Base-by-base conservation (phyloP, 441 rosid genomes). In the Gossypium davidsonii region DNA sequence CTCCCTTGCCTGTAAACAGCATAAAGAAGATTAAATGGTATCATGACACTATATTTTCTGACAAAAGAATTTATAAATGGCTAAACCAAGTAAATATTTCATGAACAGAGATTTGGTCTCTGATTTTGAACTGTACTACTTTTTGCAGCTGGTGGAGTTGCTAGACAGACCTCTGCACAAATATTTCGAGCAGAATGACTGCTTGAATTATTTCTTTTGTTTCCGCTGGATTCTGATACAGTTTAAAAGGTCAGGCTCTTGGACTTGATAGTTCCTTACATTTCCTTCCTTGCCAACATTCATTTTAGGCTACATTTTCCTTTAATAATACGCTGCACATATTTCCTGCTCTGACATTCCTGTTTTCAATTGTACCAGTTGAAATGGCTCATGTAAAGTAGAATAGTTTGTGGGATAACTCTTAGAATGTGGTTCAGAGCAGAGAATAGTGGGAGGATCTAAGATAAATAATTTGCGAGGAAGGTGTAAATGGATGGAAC, bases 131-230 rank as follows among this genome's bases (percentile, higher is more conserved):
- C 58, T 67, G 67, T 48, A 68, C 64, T 74, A 44, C 49, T 76
- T 73, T 71, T 76, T 66, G 74, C 94, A 96, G 99, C 83, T 93
- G 79, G 97, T 93, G 84, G 99, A 96, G 83, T 88, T 92, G 80
- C 84, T 96, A 59, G 99, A 96, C 69, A 67, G 71, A 76, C 99
- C 98, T 5, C 79, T 96, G 86, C 97, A 93, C 68, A 86, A 88
- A 83, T 92, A 96, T 82, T 92, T 96, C 77, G 83, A 83, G 88
- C 91, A 90, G 89, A 96, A 88, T 63, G 98, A 96, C 63, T 96
- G 98, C 85, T 86, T 96, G 91, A 96, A 93, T 84, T 96, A 89
- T 81, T 96, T 96, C 96, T 96, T 96, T 81, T 96, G 99, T 80
- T 96, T 96, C 84, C 99, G 98, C 83, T 96, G 99, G 99, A 75